Conservation (phyloP, 108 stramenopile species). For the Fragilariopsis cylindrus region DNA sequence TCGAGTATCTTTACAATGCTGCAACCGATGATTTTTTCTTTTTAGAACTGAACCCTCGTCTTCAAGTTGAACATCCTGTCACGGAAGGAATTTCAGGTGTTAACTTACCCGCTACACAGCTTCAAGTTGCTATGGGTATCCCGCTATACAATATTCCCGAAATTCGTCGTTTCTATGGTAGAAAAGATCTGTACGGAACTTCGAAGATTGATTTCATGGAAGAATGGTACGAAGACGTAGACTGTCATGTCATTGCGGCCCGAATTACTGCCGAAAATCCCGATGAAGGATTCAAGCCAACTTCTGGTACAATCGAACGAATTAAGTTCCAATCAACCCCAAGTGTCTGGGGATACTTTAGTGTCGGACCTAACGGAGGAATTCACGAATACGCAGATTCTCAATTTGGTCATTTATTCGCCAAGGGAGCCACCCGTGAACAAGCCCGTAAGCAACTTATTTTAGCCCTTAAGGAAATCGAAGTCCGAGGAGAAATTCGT, state of each 20-base stretch:
- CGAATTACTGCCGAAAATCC: conserved; percentile 99
- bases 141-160: conserved; percentile 93
- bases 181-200: conserved; percentile 74
- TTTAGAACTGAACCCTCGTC: conserved; percentile 98
- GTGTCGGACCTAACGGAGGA: conserved; percentile 95
- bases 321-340: conserved; percentile 98
- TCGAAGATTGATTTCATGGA: conserved; percentile 90
- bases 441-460: conserved; percentile 93
- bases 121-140: conserved; percentile 99
- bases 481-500: conserved; percentile 98
- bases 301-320: conserved; percentile 94
- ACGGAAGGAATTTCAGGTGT: conserved; percentile 91
- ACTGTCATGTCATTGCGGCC: conserved; percentile 95
- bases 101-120: conserved; percentile 93
- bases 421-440: conserved; percentile 94
- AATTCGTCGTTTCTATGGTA: conserved; percentile 86
- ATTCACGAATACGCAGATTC: conserved; percentile 99
- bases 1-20: conserved; percentile 97
- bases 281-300: conserved; percentile 99
- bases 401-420: conserved; percentile 98
- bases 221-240: conserved; percentile 82
- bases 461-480: conserved; percentile 95
- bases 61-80: conserved; percentile 97
- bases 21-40: conserved; percentile 93
- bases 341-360: conserved; percentile 98